phyloP scores from a whole-genome alignment of 1,139 yeast species.

The Pichia kudriavzevii region DNA sequence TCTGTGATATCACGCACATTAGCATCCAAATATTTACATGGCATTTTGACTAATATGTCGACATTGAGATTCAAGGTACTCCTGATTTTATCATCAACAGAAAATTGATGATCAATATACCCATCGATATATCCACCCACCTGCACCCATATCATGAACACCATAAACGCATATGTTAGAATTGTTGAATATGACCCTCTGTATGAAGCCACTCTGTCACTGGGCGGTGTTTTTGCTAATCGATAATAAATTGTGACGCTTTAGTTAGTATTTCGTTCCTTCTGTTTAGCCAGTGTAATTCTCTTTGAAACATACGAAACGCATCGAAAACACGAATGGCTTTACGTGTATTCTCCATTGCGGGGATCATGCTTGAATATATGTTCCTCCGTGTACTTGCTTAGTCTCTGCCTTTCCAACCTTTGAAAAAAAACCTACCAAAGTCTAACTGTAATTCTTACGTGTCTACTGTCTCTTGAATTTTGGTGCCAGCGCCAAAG shows the following conservation, averaged over 20 bases:
- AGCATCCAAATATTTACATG: conserved; percentile 69
- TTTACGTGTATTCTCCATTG: conserved; percentile 23
- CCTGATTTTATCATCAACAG: conserved; percentile 58
- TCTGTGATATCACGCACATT: conserved; percentile 71
- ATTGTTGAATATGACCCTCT: conserved; percentile 77
- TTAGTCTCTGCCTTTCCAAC: too few relatives aligned
- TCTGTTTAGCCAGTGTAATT: not conserved
- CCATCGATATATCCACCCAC: conserved; percentile 85
- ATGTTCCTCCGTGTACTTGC: too few relatives aligned
- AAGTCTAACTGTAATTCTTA: too few relatives aligned
- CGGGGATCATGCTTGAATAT: too few relatives aligned
- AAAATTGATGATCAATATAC: conserved; percentile 66
- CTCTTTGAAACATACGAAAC: conserved; percentile 30
- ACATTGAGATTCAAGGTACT: conserved; percentile 62
- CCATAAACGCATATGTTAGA: conserved; percentile 48
- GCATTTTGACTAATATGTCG: conserved; percentile 77
- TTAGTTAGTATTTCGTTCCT: conserved; percentile 4
- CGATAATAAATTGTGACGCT: not conserved
- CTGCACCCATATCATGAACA: conserved; percentile 78
- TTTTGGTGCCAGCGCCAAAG: too few relatives aligned
- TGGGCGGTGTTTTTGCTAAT: conserved; percentile 67
- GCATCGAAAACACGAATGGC: conserved; percentile 72
- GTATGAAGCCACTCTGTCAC: conserved; percentile 65
- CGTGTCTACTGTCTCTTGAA: too few relatives aligned
- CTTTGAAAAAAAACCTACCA: too few relatives aligned